Evolutionary conservation across 148 eudicot species (phyloP), one percentile per base, ranked within the genome.

Genomic region (Camellia japonica): DNA sequence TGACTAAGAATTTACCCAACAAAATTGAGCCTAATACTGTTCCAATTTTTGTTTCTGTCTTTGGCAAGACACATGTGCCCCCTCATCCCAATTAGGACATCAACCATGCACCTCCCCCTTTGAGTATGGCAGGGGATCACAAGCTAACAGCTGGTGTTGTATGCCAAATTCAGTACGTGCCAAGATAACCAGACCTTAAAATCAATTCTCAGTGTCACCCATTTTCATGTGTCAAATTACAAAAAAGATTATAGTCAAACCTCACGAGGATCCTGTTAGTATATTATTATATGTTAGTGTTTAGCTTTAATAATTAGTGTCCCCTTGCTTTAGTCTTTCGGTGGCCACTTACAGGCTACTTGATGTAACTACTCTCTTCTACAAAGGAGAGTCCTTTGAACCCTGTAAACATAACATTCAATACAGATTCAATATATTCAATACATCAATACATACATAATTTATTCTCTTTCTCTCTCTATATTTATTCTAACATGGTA

Each of bases 241-340:
- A 76, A 56, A 68, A 20, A 64, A 30, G 60, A 42, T 6, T 15
- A 11, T 51, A 76, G 51, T 11, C 86, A 62, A 77, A 94, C 99
- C 98, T 93, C 98, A 68, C 98, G 98, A 83, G 98, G 97, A 86
- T 96, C 1, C 38, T 30, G 38, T 30, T 30, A 30, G 38, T 30
- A 30, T 30, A 30, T 30, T 30, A 30, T 30, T 30, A 30, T 30
- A 30, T 30, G 38, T 30, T 30, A 30, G 38, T 30, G 38, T 30
- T 30, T 30, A 30, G 38, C 38, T 30, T 30, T 30, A 30, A 30
- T 30, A 30, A 30, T 30, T 30, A 30, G 38, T 30, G 38, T 30
- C 38, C 1, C 38, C 38, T 30, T 1, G 38, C 38, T 30, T 30
- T 30, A 30, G 38, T 1, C 38, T 30, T 30, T 30, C 38, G 38